A percentile compares a stretch with the other conserved stretches of the same genome.
Evolutionary conservation across 2,329 filamentous ascomycete species (phyloP).

Genomic region (Apiospora phragmitis): DNA sequence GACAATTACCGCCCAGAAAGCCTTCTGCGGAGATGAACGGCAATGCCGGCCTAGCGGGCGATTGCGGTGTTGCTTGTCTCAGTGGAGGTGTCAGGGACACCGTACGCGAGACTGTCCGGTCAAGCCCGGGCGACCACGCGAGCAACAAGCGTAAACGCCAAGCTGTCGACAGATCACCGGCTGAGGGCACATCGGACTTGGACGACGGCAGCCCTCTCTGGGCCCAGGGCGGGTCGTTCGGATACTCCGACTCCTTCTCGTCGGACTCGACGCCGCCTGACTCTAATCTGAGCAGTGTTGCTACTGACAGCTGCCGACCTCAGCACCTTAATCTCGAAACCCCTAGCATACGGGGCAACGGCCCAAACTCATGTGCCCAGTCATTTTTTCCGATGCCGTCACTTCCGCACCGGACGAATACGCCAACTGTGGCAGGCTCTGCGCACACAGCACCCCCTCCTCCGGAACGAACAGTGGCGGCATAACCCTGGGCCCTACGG

Average conservation of each 20-base stretch:
- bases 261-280: background rate
- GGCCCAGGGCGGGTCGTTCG: slow-evolving; percentile 8
- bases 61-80: background rate
- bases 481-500: background rate
- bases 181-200: slow-evolving; percentile 6
- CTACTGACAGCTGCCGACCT: background rate
- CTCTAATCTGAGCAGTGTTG: background rate
- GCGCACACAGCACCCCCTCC: background rate
- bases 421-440: background rate
- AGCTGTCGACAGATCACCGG: slow-evolving; percentile 9
- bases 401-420: slow-evolving; percentile 8
- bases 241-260: slow-evolving; percentile 11
- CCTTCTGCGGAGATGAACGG: slow-evolving; percentile 27
- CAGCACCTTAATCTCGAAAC: background rate
- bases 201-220: slow-evolving; percentile 13
- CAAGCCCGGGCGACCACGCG: background rate
- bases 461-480: background rate
- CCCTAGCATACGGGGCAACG: background rate
- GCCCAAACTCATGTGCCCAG: background rate
- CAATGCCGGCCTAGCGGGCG: background rate
- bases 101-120: background rate
- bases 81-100: background rate
- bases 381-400: background rate
- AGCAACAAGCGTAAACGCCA: slow-evolving; percentile 21
- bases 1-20: slow-evolving; percentile 42